Evolutionary conservation across 371 early-diverging fungal genomes (phyloP).

Genomic region (Dichotomocladium elegans): DNA sequence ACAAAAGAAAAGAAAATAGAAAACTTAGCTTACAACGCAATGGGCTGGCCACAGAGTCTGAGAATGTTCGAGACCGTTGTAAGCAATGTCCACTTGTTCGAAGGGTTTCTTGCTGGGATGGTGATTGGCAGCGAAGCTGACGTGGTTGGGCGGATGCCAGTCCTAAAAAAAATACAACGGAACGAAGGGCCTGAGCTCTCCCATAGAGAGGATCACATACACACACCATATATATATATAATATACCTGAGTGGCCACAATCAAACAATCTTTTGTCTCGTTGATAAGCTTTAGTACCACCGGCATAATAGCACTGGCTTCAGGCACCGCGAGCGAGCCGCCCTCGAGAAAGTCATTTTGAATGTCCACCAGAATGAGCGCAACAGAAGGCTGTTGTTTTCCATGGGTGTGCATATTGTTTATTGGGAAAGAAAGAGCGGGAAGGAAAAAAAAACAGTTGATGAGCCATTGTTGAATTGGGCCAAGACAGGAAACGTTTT

Average conservation of each 20-base stretch:
- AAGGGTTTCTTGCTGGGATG: conserved; percentile 20
- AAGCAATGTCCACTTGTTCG: conserved; percentile 22
- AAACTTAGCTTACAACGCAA: conserved; percentile 40
- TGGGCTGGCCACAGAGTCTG: conserved; percentile 44
- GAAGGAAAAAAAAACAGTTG: conserved; percentile 5
- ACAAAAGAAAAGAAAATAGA: background rate
- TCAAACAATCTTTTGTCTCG: conserved; percentile 11
- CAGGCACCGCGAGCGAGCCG: conserved; percentile 32
- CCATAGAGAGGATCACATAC: background rate
- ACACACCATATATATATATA: too few relatives aligned
- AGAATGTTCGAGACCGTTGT: conserved; percentile 14
- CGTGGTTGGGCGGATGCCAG: conserved; percentile 41
- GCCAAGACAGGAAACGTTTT: too few relatives aligned
- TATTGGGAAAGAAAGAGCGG: conserved; percentile 3
- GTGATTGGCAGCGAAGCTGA: conserved; percentile 41
- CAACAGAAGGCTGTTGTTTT: conserved; percentile 5
- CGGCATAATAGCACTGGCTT: conserved; percentile 23
- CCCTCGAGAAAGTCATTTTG: conserved; percentile 43
- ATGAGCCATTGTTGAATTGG: too few relatives aligned
- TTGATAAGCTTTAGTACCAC: conserved; percentile 24
- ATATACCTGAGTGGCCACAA: conserved; percentile 36
- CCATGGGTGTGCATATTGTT: background rate
- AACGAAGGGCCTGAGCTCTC: too few relatives aligned
- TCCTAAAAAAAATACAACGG: conserved; percentile 19
- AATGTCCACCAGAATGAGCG: conserved; percentile 40